Base-by-base conservation (phyloP, 306 rosid species). In the Lathyrus aphaca region DNA sequence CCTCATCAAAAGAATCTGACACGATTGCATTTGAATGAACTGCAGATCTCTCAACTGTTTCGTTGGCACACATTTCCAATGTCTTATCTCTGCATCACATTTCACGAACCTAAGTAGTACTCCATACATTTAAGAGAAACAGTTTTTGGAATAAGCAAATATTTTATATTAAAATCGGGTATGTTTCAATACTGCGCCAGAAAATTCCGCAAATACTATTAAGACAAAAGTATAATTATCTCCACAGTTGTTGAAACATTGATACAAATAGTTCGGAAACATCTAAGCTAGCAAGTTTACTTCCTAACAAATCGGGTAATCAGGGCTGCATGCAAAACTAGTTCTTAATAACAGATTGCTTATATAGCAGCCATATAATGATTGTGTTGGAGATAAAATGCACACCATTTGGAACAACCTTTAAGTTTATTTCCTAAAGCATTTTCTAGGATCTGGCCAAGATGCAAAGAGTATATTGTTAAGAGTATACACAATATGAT, bases 1-100 rank as follows among this genome's bases (percentile, higher is more conserved):
- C 99, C 97, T 91, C 86, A 73, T 89, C 89, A 75, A 95, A 91
- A 66, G 97, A 83, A 83, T 84, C 92, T 45, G 85, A 84, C 59
- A 82, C 84, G 78, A 80, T 76, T 70, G 81, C 75, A 63, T 56
- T 53, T 57, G 86, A 62, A 72, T 54, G 69, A 75, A 74, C 75
- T 37, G 78, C 58, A 66, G 84, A 78, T 70, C 88, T 83, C 19
- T 68, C 80, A 84, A 72, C 67, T 39, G 64, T 54, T 76, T 66
- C 75, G 48, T 64, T 63, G 64, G 58, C 46, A 54, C 74, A 58
- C 64, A 61, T 77, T 60, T 85, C 96, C 66, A 65, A 55, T 56
- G 66, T 81, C 32, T 71, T 81, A 56, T 84, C 83, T 88, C 98
- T 94, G 90, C 80, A 86, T 85, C 79, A 77, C 75, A 77, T 79